Evolutionary conservation across 2,329 filamentous ascomycete species (phyloP), one percentile per base, ranked within the genome.

Genomic region (Tolypocladium sp.): DNA sequence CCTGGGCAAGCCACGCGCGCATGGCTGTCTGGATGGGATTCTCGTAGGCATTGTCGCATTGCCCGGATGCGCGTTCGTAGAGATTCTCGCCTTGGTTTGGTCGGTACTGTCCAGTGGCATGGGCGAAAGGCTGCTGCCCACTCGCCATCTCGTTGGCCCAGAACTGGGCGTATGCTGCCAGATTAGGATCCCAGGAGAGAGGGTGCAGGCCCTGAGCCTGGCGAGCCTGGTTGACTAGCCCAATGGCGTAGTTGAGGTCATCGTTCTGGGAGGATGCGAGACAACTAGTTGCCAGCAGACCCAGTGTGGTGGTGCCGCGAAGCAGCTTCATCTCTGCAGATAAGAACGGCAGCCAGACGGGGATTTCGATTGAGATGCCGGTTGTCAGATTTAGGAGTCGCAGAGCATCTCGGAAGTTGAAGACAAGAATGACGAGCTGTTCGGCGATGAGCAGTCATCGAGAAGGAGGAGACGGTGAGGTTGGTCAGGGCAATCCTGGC

Each of bases 61-160:
- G 66, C 6, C 63, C 62, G 2, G 71, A 67, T 13, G 67, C 63
- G 41, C 71, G 66, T 37, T 69, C 67, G 59, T 69, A 73, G 41
- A 74, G 65, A 17, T 65, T 71, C 59, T 74, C 72, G 46, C 72
- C 72, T 54, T 74, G 72, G n/a, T 63, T 60, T 4, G 69, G 70
- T 4, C 72, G 69, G 17, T 68, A 65, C 38, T 63, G 56, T 3
- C 66, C 66, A 12, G 68, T 63, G 5, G 72, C 68, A 57, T 74
- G 72, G 46, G 66, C 61, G 57, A 73, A 73, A 3, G 67, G 65
- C 35, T 65, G 65, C n/a, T 61, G 59, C 8, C 64, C 67, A 20
- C 66, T 63, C 2, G 65, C 71, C 65, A 74, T 71, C 42, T 71
- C 63, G 52, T 69, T 67, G 17, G 70, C 72, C 72, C 70, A 74